phyloP scores from a whole-genome alignment of 805 yeast species.

The Metschnikowia lunata region DNA sequence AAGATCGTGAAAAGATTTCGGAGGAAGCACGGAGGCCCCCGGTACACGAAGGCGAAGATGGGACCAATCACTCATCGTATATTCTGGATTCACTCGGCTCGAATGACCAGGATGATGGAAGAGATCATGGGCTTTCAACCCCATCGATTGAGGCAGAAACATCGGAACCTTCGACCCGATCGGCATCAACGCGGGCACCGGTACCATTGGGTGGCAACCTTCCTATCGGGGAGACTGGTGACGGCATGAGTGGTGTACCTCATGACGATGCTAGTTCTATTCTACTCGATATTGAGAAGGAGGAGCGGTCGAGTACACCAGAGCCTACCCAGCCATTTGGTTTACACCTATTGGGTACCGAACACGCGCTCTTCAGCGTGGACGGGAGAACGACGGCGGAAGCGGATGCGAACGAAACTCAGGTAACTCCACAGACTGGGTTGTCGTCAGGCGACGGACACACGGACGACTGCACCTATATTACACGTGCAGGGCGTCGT shows the following conservation, averaged over 20 bases:
- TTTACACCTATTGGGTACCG: neutral
- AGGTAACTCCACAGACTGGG: neutral
- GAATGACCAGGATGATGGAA: neutral
- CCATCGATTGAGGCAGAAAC: no score
- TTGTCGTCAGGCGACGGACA: neutral
- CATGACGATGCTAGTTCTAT: neutral
- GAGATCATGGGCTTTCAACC: no score
- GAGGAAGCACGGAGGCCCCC: neutral
- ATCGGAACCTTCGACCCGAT: neutral
- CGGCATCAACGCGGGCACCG: neutral
- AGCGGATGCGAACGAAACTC: no score
- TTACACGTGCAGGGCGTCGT: neutral
- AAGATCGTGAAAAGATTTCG: neutral
- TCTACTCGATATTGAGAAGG: neutral
- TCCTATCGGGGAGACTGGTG: neutral
- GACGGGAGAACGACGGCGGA: neutral
- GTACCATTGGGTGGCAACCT: neutral
- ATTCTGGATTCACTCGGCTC: neutral
- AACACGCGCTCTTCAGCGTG: neutral
- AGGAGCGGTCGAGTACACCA: neutral
- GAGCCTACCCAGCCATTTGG: neutral
- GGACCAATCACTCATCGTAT: neutral
- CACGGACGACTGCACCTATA: neutral
- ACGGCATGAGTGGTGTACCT: neutral
- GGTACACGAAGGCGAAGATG: neutral